A percentile compares a stretch with the other conserved stretches of the same genome.
These are phyloP conservation scores for Aplosporella prunicola DNA, from an alignment of 2,329 filamentous ascomycete genomes.

Conservation along the genomic window DNA sequence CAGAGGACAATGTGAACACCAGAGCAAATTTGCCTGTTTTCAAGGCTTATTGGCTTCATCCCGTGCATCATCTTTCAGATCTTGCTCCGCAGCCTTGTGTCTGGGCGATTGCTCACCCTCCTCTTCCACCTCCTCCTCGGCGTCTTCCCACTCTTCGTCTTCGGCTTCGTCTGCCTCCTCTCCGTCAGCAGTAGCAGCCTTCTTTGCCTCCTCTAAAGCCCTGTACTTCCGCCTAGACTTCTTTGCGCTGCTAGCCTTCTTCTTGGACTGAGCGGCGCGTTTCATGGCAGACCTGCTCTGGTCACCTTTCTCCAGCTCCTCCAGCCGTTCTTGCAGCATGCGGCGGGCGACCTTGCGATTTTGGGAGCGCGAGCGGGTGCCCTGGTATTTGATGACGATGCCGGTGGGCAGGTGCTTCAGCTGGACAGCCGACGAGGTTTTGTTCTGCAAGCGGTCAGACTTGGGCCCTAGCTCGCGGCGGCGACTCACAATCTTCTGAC, in stretches of 20 bases:
- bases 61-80: too few relatives aligned
- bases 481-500: conserved; percentile 65
- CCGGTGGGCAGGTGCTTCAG: conserved; percentile 84
- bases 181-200: conserved; percentile 15
- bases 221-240: conserved; percentile 76
- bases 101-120: too few relatives aligned
- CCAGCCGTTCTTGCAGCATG: conserved; percentile 67
- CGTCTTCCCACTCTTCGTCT: conserved; percentile 4
- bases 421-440: conserved; percentile 92
- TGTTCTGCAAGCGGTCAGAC: conserved; percentile 51
- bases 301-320: conserved; percentile 63
- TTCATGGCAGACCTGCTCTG: conserved; percentile 58
- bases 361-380: conserved; percentile 74
- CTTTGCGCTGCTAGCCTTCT: conserved; percentile 66
- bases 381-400: conserved; percentile 88
- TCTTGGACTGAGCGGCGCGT: conserved; percentile 53
- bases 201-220: conserved; percentile 46
- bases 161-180: conserved; percentile 15
- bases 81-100: too few relatives aligned
- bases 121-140: conserved; percentile 1
- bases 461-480: too few relatives aligned
- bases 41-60: too few relatives aligned
- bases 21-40: too few relatives aligned
- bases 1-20: too few relatives aligned
- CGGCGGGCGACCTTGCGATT: conserved; percentile 79